These are phyloP conservation scores for Whalleya microplaca DNA, from an alignment of 2,329 filamentous ascomycete genomes.

Conservation along the genomic window DNA sequence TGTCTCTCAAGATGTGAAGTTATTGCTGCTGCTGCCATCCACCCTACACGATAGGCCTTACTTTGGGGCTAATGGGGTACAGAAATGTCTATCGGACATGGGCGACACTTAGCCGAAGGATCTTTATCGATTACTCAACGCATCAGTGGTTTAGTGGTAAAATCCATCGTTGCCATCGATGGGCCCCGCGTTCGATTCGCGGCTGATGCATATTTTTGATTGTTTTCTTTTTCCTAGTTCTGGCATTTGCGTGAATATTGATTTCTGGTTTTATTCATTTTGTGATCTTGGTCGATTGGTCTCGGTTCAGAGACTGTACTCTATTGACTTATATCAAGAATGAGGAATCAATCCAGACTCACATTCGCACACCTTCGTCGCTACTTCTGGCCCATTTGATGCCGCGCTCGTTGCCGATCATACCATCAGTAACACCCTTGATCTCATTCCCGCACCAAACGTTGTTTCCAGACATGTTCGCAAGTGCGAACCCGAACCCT, in stretches of 20 bases:
- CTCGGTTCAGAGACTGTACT: too few relatives aligned
- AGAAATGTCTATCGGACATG: too few relatives aligned
- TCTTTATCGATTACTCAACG: neutral
- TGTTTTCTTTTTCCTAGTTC: too few relatives aligned
- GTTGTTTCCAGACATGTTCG: constrained; percentile 42
- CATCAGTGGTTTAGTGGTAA: constrained; percentile 56
- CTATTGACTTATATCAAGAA: too few relatives aligned
- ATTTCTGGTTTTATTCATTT: too few relatives aligned
- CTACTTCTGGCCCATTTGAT: constrained; percentile 15
- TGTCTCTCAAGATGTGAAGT: too few relatives aligned
- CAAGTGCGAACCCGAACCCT: constrained; percentile 45
- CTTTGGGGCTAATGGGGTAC: too few relatives aligned
- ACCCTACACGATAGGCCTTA: too few relatives aligned
- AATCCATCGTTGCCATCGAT: constrained; percentile 59
- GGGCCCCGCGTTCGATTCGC: constrained; percentile 53
- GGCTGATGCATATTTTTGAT: constrained; percentile 39
- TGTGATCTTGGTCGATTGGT: too few relatives aligned
- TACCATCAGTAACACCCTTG: constrained; percentile 50
- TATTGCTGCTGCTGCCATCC: too few relatives aligned
- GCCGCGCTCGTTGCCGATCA: constrained; percentile 32
- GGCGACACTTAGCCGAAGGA: neutral
- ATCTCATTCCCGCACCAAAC: constrained; percentile 51
- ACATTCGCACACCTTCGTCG: constrained; percentile 14
- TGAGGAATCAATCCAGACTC: neutral
- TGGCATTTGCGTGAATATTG: too few relatives aligned